Evolutionary conservation across 805 yeast species (phyloP).

Genomic region (Hanseniaspora jakobsenii): DNA sequence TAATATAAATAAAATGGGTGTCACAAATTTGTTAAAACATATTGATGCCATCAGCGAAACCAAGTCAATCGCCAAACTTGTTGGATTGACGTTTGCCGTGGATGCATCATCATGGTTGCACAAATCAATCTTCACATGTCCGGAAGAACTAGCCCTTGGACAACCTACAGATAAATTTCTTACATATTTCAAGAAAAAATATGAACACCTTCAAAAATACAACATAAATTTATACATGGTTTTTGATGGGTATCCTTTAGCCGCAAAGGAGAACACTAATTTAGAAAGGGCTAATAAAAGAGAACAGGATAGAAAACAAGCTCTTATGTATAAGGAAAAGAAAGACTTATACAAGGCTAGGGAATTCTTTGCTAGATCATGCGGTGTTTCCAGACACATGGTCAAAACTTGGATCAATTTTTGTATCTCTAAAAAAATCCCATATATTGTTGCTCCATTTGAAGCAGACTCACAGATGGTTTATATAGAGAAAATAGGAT

Average conservation of each 20-base stretch:
- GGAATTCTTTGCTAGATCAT: conserved; percentile 61
- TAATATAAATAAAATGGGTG: conserved; percentile 48
- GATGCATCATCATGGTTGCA: conserved; percentile 97
- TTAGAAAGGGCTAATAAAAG: conserved; percentile 47
- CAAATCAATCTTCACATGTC: conserved; percentile 69
- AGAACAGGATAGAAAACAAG: conserved; percentile 44
- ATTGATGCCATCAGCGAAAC: conserved; percentile 61
- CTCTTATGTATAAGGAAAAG: conserved; percentile 36
- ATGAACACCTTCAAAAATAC: conserved; percentile 26
- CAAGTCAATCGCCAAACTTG: conserved; percentile 44
- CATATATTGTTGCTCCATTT: conserved; percentile 87
- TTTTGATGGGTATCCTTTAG: conserved; percentile 83
- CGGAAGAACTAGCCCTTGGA: conserved; percentile 64
- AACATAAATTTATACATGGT: conserved; percentile 77
- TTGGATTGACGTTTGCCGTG: conserved; percentile 74
- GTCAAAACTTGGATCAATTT: conserved; percentile 73
- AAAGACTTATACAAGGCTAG: conserved; percentile 54
- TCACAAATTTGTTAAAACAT: conserved; percentile 67
- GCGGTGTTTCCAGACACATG: conserved; percentile 82
- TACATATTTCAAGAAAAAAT: conserved; percentile 37
- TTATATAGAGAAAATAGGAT: conserved; percentile 59
- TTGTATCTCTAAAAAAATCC: conserved; percentile 44
- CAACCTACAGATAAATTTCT: conserved; percentile 61
- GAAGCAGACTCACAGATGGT: conserved; percentile 98
- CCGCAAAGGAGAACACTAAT: conserved; percentile 68